A percentile compares a stretch with the other conserved stretches of the same genome.
Evolutionary conservation across 306 rosid genomes (phyloP).

Genomic region (Cucumis hystrix): DNA sequence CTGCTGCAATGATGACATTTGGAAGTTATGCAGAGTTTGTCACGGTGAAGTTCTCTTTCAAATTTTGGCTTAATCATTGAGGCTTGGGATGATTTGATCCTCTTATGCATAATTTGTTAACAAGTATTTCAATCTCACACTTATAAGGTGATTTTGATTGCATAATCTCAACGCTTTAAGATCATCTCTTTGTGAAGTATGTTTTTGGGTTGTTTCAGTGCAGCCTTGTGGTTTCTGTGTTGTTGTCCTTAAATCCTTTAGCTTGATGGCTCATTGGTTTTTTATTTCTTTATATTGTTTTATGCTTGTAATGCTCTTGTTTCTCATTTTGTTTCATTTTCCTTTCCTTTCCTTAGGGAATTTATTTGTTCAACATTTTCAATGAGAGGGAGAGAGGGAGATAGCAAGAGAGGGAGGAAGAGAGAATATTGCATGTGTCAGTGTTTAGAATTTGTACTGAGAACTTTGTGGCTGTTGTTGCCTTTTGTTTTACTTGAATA

Average conservation of each 20-base stretch:
- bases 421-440: background rate
- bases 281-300: background rate
- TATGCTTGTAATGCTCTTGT: background rate
- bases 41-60: slow-evolving; percentile 21
- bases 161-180: background rate
- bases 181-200: background rate
- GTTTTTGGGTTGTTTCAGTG: background rate
- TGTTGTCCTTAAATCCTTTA: background rate
- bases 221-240: background rate
- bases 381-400: background rate
- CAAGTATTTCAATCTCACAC: background rate
- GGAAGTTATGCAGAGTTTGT: slow-evolving; percentile 88
- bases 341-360: background rate
- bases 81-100: background rate
- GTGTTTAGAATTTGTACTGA: background rate
- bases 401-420: background rate
- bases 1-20: slow-evolving; percentile 79
- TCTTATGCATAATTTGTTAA: background rate
- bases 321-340: background rate
- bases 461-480: background rate
- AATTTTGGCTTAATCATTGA: background rate
- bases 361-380: background rate
- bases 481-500: slow-evolving; percentile 14
- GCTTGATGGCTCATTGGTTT: background rate
- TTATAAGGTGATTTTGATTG: background rate